These are phyloP conservation scores for Aspergillus costaricaensis DNA, from an alignment of 2,329 filamentous ascomycete genomes.

Conservation along the genomic window DNA sequence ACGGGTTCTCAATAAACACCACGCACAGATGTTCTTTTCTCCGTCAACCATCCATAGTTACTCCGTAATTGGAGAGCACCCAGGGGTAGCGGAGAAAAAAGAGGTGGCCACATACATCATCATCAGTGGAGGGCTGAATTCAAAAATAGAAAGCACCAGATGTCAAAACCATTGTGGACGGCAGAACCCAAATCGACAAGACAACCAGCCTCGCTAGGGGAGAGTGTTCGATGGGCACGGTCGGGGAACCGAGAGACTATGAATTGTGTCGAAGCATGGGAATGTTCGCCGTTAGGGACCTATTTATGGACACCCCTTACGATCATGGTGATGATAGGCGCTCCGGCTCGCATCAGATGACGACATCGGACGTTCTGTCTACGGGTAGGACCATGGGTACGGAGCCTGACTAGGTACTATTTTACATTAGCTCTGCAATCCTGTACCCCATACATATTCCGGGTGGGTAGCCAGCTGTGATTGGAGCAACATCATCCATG, in stretches of 20 bases:
- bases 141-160: too few relatives aligned
- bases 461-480: neutral
- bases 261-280: neutral
- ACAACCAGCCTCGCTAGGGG: neutral
- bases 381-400: constrained; percentile 2
- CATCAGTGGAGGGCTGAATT: neutral
- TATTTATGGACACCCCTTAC: constrained; percentile 5
- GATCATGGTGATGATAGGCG: neutral
- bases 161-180: neutral
- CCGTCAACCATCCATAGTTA: neutral
- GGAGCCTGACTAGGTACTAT: constrained; percentile 3
- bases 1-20: constrained; percentile 1
- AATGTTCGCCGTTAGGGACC: constrained; percentile 1
- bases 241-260: neutral
- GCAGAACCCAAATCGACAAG: neutral
- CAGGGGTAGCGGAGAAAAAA: neutral
- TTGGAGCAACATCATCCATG: neutral
- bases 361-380: constrained; percentile 1
- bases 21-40: neutral
- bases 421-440: constrained; percentile 3
- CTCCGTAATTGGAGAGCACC: neutral
- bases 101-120: neutral
- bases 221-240: neutral
- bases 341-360: neutral
- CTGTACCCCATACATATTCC: constrained; percentile 2